Percentiles rank a stretch among this genome's conserved stretches.
phyloP scores from a whole-genome alignment of 1,284 basidiomycete species.

The Inonotus hispidus region DNA sequence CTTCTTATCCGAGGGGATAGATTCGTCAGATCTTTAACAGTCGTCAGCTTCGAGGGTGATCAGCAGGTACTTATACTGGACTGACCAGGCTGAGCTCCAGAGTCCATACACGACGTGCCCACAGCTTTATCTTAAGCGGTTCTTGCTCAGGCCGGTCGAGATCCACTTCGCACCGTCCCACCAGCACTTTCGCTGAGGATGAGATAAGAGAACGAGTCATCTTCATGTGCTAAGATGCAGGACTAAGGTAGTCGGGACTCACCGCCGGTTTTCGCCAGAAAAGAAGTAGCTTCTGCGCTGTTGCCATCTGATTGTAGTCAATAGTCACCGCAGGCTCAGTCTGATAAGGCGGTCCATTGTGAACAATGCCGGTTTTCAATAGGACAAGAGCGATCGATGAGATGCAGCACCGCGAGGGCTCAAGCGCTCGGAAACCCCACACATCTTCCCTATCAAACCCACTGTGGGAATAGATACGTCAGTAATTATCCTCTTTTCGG shows the following conservation, averaged over 20 bases:
- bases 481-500: not conserved
- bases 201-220: constrained; percentile 15
- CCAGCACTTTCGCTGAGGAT: constrained; percentile 92
- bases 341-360: constrained; percentile 44
- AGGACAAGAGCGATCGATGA: constrained; percentile 96
- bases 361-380: constrained; percentile 94
- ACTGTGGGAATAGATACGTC: constrained; percentile 37
- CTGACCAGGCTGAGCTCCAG: constrained; percentile 91
- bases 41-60: not conserved
- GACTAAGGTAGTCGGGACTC: constrained; percentile 30
- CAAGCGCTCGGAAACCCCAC: constrained; percentile 96
- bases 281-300: constrained; percentile 93
- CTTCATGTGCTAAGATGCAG: not conserved
- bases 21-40: constrained; percentile 3
- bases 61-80: constrained; percentile 22
- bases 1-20: not conserved
- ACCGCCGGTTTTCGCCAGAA: constrained; percentile 99
- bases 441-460: constrained; percentile 95
- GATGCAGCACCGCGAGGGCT: constrained; percentile 95
- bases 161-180: constrained; percentile 98
- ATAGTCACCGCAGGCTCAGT: constrained; percentile 69
- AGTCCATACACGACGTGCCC: constrained; percentile 99
- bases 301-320: constrained; percentile 91
- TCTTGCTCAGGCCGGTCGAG: constrained; percentile 52
- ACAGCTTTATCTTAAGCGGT: constrained; percentile 72